Conservation (phyloP, 306 rosid species). For the Citrullus amarus region DNA sequence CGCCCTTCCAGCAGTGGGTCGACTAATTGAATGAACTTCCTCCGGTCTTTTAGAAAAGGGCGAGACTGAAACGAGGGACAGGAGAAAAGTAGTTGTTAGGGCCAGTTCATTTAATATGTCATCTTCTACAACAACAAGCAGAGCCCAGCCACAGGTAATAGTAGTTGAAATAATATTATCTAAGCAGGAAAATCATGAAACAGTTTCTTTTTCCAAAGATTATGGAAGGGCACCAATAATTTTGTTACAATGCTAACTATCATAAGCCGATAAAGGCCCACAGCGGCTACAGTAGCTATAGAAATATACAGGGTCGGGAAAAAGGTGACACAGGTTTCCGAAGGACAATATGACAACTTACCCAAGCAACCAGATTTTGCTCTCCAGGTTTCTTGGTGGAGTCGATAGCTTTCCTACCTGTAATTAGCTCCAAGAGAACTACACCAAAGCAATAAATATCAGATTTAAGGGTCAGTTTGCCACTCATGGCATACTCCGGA, state of each 20-base stretch:
- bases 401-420: constrained; percentile 89
- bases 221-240: background rate
- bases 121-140: background rate
- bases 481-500: constrained; percentile 98
- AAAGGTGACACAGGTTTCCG: constrained; percentile 4
- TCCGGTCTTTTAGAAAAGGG: constrained; percentile 46
- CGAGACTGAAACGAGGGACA: constrained; percentile 29
- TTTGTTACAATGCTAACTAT: no score
- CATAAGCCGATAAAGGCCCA: background rate
- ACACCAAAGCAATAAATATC: constrained; percentile 97
- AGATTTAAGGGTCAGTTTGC: constrained; percentile 87
- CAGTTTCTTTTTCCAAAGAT: background rate
- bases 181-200: background rate
- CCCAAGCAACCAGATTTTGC: constrained; percentile 87
- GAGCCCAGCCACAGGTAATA: background rate
- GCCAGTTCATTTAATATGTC: background rate
- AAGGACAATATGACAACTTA: constrained; percentile 34
- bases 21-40: constrained; percentile 35
- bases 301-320: background rate
- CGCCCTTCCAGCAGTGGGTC: constrained; percentile 72
- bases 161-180: background rate
- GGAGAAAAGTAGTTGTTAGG: background rate
- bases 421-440: constrained; percentile 84
- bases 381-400: constrained; percentile 49
- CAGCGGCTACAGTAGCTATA: background rate